Conservation (phyloP, 169 alveolate species). For the Eimeria praecox region DNA sequence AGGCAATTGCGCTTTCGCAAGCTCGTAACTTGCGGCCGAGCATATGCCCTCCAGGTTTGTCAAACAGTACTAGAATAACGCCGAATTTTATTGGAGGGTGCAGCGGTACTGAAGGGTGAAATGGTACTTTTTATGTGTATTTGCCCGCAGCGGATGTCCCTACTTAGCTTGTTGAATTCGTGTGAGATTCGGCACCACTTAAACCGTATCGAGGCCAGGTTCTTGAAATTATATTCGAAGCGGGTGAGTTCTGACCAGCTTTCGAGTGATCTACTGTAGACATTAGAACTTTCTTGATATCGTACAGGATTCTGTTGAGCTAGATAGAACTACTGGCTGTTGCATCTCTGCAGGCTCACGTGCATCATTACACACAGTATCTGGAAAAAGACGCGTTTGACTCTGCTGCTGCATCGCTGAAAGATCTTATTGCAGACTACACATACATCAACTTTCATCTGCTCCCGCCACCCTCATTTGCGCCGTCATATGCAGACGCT, state of each 20-base stretch:
- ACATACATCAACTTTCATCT: slow-evolving; percentile 12
- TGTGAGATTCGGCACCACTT: slow-evolving; percentile 67
- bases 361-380: slow-evolving; percentile 73
- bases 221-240: slow-evolving; percentile 35
- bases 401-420: slow-evolving; percentile 55
- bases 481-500: neutral
- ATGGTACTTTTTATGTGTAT: neutral
- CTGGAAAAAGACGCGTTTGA: slow-evolving; percentile 24
- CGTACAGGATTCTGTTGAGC: neutral
- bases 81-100: neutral
- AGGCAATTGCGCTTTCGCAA: neutral
- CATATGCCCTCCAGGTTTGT: neutral
- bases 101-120: neutral
- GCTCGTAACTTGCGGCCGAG: too few species aligned
- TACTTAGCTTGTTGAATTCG: slow-evolving; percentile 34
- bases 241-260: neutral
- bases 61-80: neutral
- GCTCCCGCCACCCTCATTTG: slow-evolving; percentile 51
- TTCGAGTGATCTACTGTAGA: neutral
- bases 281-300: neutral
- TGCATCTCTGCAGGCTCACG: slow-evolving; percentile 54
- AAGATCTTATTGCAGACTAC: slow-evolving; percentile 31
- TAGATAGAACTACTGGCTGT: neutral
- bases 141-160: slow-evolving; percentile 16
- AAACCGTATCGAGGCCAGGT: slow-evolving; percentile 30